A percentile compares a stretch with the other conserved stretches of the same genome.
These are phyloP conservation scores for Osmozyma mogii DNA, from an alignment of 805 yeast genomes.

Conservation along the genomic window DNA sequence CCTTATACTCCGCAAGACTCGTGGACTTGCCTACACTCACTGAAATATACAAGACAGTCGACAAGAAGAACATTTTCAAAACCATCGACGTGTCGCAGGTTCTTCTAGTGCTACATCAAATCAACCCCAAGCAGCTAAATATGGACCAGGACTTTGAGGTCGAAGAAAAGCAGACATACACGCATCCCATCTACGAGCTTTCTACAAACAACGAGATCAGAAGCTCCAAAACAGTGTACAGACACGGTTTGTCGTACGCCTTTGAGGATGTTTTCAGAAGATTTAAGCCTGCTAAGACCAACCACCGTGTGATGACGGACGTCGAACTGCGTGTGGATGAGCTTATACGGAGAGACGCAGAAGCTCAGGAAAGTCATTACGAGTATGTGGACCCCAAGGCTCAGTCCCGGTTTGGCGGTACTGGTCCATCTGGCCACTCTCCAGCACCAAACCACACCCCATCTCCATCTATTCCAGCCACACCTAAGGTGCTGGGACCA, in stretches of 20 bases:
- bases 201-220: slow-evolving; percentile 29
- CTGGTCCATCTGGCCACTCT: too few species aligned
- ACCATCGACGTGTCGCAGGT: slow-evolving; percentile 83
- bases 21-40: slow-evolving; percentile 85
- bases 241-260: slow-evolving; percentile 84
- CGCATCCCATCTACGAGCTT: slow-evolving; percentile 33
- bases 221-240: slow-evolving; percentile 42
- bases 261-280: slow-evolving; percentile 61
- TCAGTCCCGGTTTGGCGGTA: slow-evolving; percentile 15
- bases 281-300: slow-evolving; percentile 63
- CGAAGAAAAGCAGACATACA: slow-evolving; percentile 24
- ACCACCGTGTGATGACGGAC: slow-evolving; percentile 63
- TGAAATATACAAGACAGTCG: slow-evolving; percentile 84
- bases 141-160: slow-evolving; percentile 41
- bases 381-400: slow-evolving; percentile 58
- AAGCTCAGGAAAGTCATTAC: slow-evolving; percentile 72
- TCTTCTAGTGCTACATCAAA: slow-evolving; percentile 58
- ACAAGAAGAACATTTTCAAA: slow-evolving; percentile 80
- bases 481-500: not conserved
- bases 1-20: slow-evolving; percentile 71
- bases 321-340: slow-evolving; percentile 76
- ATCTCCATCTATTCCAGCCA: not conserved
- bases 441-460: slow-evolving; percentile 1
- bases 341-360: slow-evolving; percentile 65
- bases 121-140: slow-evolving; percentile 31